Conservation (phyloP, 371 early-diverging fungal genomes). For the Mortierella sp. region DNA sequence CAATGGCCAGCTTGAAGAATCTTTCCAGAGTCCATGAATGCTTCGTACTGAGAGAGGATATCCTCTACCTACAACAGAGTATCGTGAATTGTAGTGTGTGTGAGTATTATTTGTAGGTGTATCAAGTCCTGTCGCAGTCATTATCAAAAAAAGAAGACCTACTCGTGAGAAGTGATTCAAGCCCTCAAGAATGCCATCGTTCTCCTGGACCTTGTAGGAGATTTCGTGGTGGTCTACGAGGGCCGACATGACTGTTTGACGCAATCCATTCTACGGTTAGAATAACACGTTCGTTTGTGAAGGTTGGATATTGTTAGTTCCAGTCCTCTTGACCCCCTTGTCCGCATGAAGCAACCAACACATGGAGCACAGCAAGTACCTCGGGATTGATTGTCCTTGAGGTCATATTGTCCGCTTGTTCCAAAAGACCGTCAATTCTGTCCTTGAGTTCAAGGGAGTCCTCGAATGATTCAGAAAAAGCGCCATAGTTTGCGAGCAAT, state of each 20-base stretch:
- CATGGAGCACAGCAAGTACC: conserved; percentile 11
- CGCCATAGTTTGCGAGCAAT: conserved; percentile 51
- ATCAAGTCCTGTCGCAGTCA: too few relatives aligned
- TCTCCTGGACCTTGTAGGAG: conserved; percentile 51
- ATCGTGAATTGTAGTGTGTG: background rate
- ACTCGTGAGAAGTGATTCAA: conserved; percentile 44
- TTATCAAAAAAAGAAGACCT: background rate
- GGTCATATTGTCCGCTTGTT: conserved; percentile 35
- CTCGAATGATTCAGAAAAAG: conserved; percentile 50
- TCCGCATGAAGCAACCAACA: background rate
- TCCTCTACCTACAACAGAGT: conserved; percentile 31
- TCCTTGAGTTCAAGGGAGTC: conserved; percentile 46
- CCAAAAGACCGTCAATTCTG: conserved; percentile 37
- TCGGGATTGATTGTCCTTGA: conserved; percentile 35
- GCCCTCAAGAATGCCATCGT: conserved; percentile 40
- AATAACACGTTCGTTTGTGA: background rate
- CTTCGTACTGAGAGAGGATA: conserved; percentile 44
- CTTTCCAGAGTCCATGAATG: conserved; percentile 47
- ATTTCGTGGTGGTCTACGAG: conserved; percentile 50
- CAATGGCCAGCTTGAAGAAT: conserved; percentile 56
- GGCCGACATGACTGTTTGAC: conserved; percentile 50
- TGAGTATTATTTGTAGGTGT: background rate
- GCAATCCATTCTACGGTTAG: conserved; percentile 28
- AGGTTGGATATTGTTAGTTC: background rate
- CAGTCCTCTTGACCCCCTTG: background rate